phyloP scores from a whole-genome alignment of 1,284 basidiomycete species.

The Cyathus pygmaeus region DNA sequence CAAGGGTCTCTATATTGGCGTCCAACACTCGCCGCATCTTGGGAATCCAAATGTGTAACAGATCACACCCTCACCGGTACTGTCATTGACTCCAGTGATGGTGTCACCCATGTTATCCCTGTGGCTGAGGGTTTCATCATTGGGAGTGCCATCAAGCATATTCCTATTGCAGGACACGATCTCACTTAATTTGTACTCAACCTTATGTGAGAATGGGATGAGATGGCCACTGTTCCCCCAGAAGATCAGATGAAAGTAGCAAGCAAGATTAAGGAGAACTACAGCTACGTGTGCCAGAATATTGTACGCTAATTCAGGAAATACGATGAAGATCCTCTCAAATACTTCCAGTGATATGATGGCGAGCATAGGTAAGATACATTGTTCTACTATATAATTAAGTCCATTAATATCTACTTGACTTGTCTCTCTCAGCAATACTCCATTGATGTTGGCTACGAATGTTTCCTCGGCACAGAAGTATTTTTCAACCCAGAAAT shows the following conservation, averaged over 20 bases:
- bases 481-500: slow-evolving; percentile 99
- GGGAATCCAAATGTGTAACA: slow-evolving; percentile 93
- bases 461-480: slow-evolving; percentile 98
- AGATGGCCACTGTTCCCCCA: slow-evolving; percentile 90
- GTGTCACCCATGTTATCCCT: slow-evolving; percentile 97
- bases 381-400: too few relatives aligned
- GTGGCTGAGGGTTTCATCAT: slow-evolving; percentile 99
- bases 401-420: slow-evolving; percentile 2
- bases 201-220: slow-evolving; percentile 94
- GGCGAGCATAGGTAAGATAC: slow-evolving; percentile 95
- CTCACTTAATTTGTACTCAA: slow-evolving; percentile 98
- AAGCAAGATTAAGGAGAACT: slow-evolving; percentile 97
- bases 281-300: slow-evolving; percentile 98
- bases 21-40: slow-evolving; percentile 97
- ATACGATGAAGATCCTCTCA: slow-evolving; percentile 96
- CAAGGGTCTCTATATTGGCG: slow-evolving; percentile 97
- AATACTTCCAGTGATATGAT: slow-evolving; percentile 94
- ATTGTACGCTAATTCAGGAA: slow-evolving; percentile 99
- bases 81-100: slow-evolving; percentile 98
- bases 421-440: slow-evolving; percentile 34
- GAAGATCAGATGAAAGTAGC: slow-evolving; percentile 95
- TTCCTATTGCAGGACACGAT: slow-evolving; percentile 97
- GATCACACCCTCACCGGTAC: slow-evolving; percentile 97
- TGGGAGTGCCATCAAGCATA: slow-evolving; percentile 98
- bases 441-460: slow-evolving; percentile 92